A percentile compares a stretch with the other conserved stretches of the same genome.
phyloP scores from a whole-genome alignment of 108 stramenopile genomes.

The Conticribra weissflogii region DNA sequence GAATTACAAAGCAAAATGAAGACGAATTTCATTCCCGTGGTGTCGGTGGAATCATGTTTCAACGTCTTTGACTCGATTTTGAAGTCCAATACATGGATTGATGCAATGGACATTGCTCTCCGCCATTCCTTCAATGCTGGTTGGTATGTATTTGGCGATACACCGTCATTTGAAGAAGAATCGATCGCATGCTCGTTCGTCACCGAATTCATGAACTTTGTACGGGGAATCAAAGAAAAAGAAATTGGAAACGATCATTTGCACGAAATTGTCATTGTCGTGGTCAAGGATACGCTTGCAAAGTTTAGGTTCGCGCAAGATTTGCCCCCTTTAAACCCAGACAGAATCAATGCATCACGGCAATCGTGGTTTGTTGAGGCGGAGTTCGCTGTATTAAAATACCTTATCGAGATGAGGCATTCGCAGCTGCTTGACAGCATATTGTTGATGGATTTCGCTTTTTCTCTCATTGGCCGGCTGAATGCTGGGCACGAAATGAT shows the following conservation, averaged over 20 bases:
- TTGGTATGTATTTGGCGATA: slow-evolving; percentile 21
- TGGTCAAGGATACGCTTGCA: too few relatives aligned
- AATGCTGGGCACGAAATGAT: slow-evolving; percentile 70
- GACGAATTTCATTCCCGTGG: slow-evolving; percentile 27
- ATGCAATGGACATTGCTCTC: slow-evolving; percentile 30
- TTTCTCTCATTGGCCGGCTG: slow-evolving; percentile 65
- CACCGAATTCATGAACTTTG: slow-evolving; percentile 37
- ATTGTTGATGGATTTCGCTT: slow-evolving; percentile 50
- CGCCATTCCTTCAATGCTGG: slow-evolving; percentile 22
- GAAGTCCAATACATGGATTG: slow-evolving; percentile 23
- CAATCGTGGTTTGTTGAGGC: slow-evolving; percentile 64
- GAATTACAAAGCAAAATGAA: slow-evolving; percentile 10
- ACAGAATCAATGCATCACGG: slow-evolving; percentile 28
- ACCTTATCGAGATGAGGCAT: slow-evolving; percentile 29
- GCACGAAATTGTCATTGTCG: too few relatives aligned
- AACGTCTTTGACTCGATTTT: slow-evolving; percentile 22
- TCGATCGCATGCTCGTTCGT: slow-evolving; percentile 42
- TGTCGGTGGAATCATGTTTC: slow-evolving; percentile 28
- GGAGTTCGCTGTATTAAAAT: slow-evolving; percentile 61
- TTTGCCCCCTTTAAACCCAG: not conserved
- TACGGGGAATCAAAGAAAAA: not conserved
- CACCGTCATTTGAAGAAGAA: slow-evolving; percentile 30
- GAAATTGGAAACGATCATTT: too few relatives aligned
- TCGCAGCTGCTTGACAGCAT: slow-evolving; percentile 8
- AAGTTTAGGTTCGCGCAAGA: not conserved